A percentile compares a stretch with the other conserved stretches of the same genome.
Evolutionary conservation across 2,329 filamentous ascomycete species (phyloP).

Genomic region (Coniochaeta sp.): DNA sequence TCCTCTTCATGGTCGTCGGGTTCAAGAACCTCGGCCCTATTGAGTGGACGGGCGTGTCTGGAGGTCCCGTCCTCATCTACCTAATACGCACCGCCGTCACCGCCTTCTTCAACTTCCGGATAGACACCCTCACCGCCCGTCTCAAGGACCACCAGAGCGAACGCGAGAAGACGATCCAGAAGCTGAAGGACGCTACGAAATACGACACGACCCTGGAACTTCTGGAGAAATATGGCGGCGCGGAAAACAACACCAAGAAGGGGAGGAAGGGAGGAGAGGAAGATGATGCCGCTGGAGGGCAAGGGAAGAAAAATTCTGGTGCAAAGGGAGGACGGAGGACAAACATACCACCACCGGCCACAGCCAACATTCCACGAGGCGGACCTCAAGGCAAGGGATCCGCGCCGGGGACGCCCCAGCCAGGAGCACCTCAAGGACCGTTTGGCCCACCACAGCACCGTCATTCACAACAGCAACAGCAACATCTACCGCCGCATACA

Average conservation of each 20-base stretch:
- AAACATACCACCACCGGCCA: conserved; percentile 49
- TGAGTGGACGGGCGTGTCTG: conserved; percentile 74
- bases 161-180: conserved; percentile 81
- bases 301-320: conserved; percentile 19
- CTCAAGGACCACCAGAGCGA: conserved; percentile 73
- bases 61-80: conserved; percentile 80
- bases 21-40: conserved; percentile 67
- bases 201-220: conserved; percentile 93
- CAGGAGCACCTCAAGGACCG: conserved; percentile 7
- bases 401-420: conserved; percentile 20
- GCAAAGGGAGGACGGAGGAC: conserved; percentile 21
- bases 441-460: conserved; percentile 7
- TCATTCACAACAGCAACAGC: conserved; percentile 9
- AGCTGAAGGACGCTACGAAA: conserved; percentile 89
- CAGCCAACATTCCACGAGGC: conserved; percentile 52
- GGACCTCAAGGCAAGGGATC: conserved; percentile 14
- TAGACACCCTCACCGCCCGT: conserved; percentile 59
- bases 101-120: conserved; percentile 73
- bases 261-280: conserved; percentile 18
- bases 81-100: conserved; percentile 59
- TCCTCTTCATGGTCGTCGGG: conserved; percentile 78
- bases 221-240: conserved; percentile 85
- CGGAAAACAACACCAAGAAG: conserved; percentile 40
- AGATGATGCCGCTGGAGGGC: conserved; percentile 11
- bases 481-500: conserved; percentile 14